Conservation (phyloP, 2,329 filamentous ascomycete genomes). For the Penicillium freii region DNA sequence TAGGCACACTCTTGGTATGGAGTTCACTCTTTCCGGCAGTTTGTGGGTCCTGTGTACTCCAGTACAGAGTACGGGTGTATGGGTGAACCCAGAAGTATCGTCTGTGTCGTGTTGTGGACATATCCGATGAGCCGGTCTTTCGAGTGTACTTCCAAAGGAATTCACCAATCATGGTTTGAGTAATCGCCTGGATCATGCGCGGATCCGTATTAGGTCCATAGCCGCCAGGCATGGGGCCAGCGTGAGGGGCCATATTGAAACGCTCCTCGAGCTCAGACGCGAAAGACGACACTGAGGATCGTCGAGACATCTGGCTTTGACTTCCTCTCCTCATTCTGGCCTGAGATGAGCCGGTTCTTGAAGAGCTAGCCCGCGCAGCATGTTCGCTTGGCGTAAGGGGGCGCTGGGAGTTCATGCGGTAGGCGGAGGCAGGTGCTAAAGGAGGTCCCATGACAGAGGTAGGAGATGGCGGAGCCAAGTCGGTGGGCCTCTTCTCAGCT, state of each 20-base stretch:
- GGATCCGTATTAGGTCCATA: slow-evolving; percentile 78
- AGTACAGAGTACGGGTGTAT: slow-evolving; percentile 93
- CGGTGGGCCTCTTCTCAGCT: slow-evolving; percentile 60
- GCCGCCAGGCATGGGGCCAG: slow-evolving; percentile 52
- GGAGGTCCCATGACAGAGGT: slow-evolving; percentile 74
- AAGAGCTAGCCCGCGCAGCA: slow-evolving; percentile 45
- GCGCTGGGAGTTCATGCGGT: slow-evolving; percentile 50
- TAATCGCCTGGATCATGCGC: slow-evolving; percentile 98
- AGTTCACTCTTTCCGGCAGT: slow-evolving; percentile 73
- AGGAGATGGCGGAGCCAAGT: slow-evolving; percentile 43
- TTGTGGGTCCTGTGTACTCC: slow-evolving; percentile 87
- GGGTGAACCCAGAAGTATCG: slow-evolving; percentile 99
- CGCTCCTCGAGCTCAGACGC: slow-evolving; percentile 88
- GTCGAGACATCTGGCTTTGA: slow-evolving; percentile 54
- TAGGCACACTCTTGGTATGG: slow-evolving; percentile 83
- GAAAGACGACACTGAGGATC: slow-evolving; percentile 92
- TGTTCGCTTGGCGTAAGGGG: slow-evolving; percentile 62
- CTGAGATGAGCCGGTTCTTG: slow-evolving; percentile 57
- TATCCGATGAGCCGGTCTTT: slow-evolving; percentile 81
- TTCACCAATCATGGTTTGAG: slow-evolving; percentile 98
- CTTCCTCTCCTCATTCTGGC: slow-evolving; percentile 48
- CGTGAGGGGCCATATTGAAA: slow-evolving; percentile 70
- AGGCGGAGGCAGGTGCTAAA: slow-evolving; percentile 74
- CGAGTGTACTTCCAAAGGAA: slow-evolving; percentile 99
- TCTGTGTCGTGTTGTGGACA: slow-evolving; percentile 85